Base-by-base conservation (phyloP, 163 green algal species). In the Prototheca cutis region DNA sequence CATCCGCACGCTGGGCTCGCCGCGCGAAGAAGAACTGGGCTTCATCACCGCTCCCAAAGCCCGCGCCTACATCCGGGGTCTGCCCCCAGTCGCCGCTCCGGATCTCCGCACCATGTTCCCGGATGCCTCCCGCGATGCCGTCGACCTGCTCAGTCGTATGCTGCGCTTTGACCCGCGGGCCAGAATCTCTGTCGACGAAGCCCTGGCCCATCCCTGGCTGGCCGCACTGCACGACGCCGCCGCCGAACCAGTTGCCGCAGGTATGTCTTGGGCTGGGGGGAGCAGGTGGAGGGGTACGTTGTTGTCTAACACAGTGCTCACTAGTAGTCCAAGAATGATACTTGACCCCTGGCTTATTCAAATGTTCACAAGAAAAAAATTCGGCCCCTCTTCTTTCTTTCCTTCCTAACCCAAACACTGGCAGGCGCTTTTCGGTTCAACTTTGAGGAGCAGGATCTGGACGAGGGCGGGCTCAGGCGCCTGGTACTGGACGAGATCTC, bases 91-190 rank as follows among this genome's bases (percentile, higher is more conserved):
- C 3, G 75, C 88, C 71, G 80, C 86, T 6, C 23, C 52, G 57
- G 53, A 66, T 7, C 24, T 71, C 30, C 31, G 28, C 4, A 40
- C 62, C 33, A 59, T 55, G 39, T 89, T 94, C 59, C 88, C 89
- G 0, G 70, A 90, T 6, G 86, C 88, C 21, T 83, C 81, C 52
- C 49, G 77, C 0, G 47, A 80, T 31, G 87, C 89, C 1, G 68
- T 96, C 13, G 93, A 99, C 75, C 78, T 99, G 24, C 81, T 99
- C 66, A 68, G 90, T 54, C 79, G 78, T 51, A 94, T 99, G 89
- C 79, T 99, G 48, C 69, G 27, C 0, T 98, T 98, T 67, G 79
- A 71, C 52, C 64, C 58, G 40, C 19, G 56, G 32, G 13, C 2
- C 28, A 40, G 31, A 10, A 24, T 66, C 40, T 58, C 48, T 4